Percentiles rank a stretch among this genome's conserved stretches.
Evolutionary conservation across 768 basidiomycete species (phyloP).

Genomic region (Suillus spraguei): DNA sequence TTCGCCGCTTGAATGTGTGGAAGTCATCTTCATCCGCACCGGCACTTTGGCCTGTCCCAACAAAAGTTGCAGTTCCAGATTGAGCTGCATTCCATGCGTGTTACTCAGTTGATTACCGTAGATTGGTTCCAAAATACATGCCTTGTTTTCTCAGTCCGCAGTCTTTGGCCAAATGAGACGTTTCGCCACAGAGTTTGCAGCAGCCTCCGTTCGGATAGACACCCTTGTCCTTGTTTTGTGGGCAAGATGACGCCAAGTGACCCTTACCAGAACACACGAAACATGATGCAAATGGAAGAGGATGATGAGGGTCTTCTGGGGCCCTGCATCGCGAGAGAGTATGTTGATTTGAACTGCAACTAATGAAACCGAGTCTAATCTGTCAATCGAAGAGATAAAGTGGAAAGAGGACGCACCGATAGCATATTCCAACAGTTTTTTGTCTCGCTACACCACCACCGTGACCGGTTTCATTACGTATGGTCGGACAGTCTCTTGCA

Average conservation of each 20-base stretch:
- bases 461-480: slow-evolving; percentile 20
- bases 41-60: slow-evolving; percentile 45
- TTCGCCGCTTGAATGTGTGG: slow-evolving; percentile 73
- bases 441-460: slow-evolving; percentile 30
- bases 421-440: slow-evolving; percentile 58
- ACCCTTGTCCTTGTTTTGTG: slow-evolving; percentile 76
- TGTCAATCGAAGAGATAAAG: background rate
- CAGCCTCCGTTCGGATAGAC: slow-evolving; percentile 90
- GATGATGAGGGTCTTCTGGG: slow-evolving; percentile 58
- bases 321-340: slow-evolving; percentile 78
- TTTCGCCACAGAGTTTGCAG: slow-evolving; percentile 88
- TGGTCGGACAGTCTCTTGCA: slow-evolving; percentile 76
- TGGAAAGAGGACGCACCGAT: slow-evolving; percentile 52
- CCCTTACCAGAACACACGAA: slow-evolving; percentile 87
- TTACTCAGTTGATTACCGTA: background rate
- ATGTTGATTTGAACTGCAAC: slow-evolving; percentile 83
- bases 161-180: slow-evolving; percentile 82
- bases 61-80: slow-evolving; percentile 27
- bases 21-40: slow-evolving; percentile 97
- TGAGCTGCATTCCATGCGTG: background rate
- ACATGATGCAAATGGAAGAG: slow-evolving; percentile 87
- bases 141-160: slow-evolving; percentile 70
- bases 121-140: slow-evolving; percentile 20
- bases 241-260: slow-evolving; percentile 84
- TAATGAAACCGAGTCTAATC: slow-evolving; percentile 29